phyloP scores from a whole-genome alignment of 305 asterid genomes.

The Fraxinus xanthoxyloides region DNA sequence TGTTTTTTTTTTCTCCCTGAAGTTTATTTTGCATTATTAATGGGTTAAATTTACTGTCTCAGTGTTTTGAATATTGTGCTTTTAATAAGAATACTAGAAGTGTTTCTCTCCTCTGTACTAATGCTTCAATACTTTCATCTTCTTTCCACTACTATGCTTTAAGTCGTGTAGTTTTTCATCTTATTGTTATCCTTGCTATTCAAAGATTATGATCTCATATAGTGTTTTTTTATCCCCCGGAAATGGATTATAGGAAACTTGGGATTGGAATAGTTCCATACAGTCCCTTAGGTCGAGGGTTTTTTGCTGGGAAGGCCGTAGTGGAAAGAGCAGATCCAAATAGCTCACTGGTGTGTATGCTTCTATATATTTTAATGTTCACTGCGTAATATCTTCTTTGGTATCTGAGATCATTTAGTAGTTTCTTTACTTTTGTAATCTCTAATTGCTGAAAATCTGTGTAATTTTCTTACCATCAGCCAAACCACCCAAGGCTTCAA shows the following conservation, averaged over 20 bases:
- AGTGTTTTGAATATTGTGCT: no score
- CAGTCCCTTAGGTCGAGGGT: constrained; percentile 24
- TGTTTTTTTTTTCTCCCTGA: neutral
- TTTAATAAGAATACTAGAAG: no score
- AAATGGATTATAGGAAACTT: constrained; percentile 17
- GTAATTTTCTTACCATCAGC: neutral
- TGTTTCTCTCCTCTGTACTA: no score
- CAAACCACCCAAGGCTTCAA: constrained; percentile 30
- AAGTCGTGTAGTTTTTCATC: no score
- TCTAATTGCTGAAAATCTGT: neutral
- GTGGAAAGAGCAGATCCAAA: constrained; percentile 24
- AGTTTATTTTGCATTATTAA: neutral
- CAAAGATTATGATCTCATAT: neutral
- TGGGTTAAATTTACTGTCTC: neutral
- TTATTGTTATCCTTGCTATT: no score
- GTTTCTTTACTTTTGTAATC: neutral
- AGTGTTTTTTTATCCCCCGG: neutral
- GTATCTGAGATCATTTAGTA: neutral
- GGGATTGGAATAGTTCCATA: constrained; percentile 25
- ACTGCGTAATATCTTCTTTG: neutral
- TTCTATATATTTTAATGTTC: neutral
- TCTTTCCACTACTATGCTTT: no score
- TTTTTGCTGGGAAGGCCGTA: constrained; percentile 24
- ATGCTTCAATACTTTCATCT: no score
- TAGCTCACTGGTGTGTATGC: constrained; percentile 17